Base-by-base conservation (phyloP, 139 green algal species). In the Haematococcus lacustris region DNA sequence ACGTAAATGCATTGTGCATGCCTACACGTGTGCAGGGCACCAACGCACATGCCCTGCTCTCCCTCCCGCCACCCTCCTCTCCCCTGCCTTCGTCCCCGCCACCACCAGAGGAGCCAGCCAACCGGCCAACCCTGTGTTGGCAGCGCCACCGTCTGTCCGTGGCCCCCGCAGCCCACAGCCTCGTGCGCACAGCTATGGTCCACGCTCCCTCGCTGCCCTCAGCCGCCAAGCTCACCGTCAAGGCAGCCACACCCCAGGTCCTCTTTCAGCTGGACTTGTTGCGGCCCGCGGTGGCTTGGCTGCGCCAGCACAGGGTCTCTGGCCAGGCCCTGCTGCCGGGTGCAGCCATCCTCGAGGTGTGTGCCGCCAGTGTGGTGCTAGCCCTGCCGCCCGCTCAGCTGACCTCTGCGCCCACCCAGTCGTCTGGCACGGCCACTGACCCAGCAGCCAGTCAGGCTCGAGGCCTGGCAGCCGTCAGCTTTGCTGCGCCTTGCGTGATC, bases 11-110 rank as follows among this genome's bases (percentile, higher is more conserved):
- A 57, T 21, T 57, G 47, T 57, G 47, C 13, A 57, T 57, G 47
- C 47, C 71, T n/a, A n/a, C n/a, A n/a, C n/a, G n/a, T n/a, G n/a
- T 75, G 35, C 79, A 82, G 64, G 85, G 89, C 39, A 93, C 86
- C 72, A 95, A 95, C 78, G 88, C 88, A n/a, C 85, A 93, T 70
- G 51, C 87, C 17, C 62, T 91, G 25, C 71, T 91, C 37, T 41
- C 21, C 33, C n/a, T 60, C 0, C 17, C 51, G 3, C 60, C 40
- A 37, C 7, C 40, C 60, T 41, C 3, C 28, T 2, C 23, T 40
- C 1, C 34, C 32, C 63, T 50, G 63, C 30, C 13, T n/a, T n/a
- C 17, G 59, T 62, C 59, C 21, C 32, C 32, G 32, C 1, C 28
- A 21, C 38, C 59, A 35, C 28, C 26, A 59, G 1, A 51, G 2